Percentiles rank a stretch among this genome's conserved stretches.
phyloP scores from a whole-genome alignment of 352 stramenopile genomes.

The Pythium inflatum region DNA sequence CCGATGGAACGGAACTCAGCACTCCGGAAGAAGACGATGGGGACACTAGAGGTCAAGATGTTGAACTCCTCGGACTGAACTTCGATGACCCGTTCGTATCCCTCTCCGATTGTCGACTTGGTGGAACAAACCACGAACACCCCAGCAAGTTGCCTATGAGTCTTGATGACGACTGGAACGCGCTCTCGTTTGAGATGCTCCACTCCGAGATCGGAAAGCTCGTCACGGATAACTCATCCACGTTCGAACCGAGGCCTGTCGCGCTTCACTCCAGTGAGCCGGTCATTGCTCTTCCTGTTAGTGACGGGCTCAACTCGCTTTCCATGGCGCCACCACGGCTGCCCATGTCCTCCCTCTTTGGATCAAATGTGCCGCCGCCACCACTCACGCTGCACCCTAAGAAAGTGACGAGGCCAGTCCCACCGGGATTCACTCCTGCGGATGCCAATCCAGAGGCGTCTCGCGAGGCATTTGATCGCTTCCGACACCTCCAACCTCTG shows the following conservation, averaged over 20 bases:
- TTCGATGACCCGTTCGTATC: not conserved
- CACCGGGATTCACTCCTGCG: conserved; percentile 61
- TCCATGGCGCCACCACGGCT: conserved; percentile 16
- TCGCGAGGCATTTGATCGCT: conserved; percentile 55
- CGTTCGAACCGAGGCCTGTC: conserved; percentile 1
- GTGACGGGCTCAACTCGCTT: not conserved
- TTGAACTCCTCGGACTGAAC: not conserved
- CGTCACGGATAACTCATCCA: conserved; percentile 1
- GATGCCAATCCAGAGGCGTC: conserved; percentile 60
- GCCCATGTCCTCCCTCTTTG: conserved; percentile 19
- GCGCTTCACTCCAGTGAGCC: no score
- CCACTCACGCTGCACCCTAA: not conserved
- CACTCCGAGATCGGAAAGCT: conserved; percentile 30
- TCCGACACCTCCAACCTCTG: no score
- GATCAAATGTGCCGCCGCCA: not conserved
- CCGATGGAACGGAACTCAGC: no score
- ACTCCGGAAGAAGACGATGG: no score
- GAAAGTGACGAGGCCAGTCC: conserved; percentile 35
- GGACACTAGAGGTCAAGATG: no score
- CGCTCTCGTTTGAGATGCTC: conserved; percentile 26
- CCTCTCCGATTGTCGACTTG: no score
- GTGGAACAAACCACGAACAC: no score
- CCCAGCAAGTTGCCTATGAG: no score
- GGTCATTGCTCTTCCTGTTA: no score
- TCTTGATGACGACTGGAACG: conserved; percentile 32